These are phyloP conservation scores for Populus hybrid DNA, from an alignment of 441 rosid species.

Conservation along the genomic window DNA sequence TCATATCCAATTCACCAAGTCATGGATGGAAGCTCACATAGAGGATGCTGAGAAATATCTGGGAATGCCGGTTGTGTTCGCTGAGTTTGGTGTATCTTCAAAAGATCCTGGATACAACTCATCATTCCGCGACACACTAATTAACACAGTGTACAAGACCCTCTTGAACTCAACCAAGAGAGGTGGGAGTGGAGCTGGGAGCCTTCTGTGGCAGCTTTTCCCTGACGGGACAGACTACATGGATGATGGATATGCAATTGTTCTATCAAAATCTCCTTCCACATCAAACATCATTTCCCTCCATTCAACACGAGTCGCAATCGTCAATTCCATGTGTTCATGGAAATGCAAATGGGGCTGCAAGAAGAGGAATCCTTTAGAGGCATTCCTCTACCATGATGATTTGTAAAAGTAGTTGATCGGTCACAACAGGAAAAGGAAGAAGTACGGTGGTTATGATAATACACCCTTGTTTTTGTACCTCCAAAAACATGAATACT, in stretches of 20 bases:
- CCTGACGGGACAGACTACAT: constrained; percentile 93
- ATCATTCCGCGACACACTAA: constrained; percentile 60
- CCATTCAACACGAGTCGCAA: constrained; percentile 68
- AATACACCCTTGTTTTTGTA: background rate
- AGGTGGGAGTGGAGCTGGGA: constrained; percentile 90
- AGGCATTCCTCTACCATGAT: constrained; percentile 45
- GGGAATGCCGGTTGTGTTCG: constrained; percentile 80
- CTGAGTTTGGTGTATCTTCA: constrained; percentile 83
- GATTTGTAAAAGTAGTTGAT: constrained; percentile 34
- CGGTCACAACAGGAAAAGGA: background rate
- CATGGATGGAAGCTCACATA: constrained; percentile 94
- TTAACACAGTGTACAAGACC: constrained; percentile 68
- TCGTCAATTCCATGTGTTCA: constrained; percentile 71
- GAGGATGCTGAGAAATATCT: constrained; percentile 85
- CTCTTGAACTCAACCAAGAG: constrained; percentile 77
- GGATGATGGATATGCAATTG: constrained; percentile 91
- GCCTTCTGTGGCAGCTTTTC: constrained; percentile 91
- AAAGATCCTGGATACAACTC: constrained; percentile 85
- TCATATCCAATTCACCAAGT: constrained; percentile 71
- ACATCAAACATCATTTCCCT: too few relatives aligned
- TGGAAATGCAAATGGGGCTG: constrained; percentile 90
- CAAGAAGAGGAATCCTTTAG: constrained; percentile 59
- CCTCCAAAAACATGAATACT: background rate
- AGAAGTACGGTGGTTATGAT: background rate
- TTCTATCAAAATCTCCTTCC: constrained; percentile 73